Evolutionary conservation across 257 asterid genomes (phyloP), one percentile per base, ranked within the genome.

Genomic region (Osmanthus fragrans): DNA sequence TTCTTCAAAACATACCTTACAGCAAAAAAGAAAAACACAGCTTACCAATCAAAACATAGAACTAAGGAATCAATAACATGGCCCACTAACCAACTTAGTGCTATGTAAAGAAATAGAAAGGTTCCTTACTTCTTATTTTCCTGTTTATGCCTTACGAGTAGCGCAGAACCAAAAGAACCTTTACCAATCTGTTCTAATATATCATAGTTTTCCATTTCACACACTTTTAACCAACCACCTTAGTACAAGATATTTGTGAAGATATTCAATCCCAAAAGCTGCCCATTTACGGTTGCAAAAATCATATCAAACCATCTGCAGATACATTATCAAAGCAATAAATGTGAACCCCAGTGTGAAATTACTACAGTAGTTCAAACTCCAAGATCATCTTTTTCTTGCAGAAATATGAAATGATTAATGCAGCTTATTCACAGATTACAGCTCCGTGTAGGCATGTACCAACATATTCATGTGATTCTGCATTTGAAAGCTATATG

Each of bases 101-200:
- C 23, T 40, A 16, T 3, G 29, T n/a, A 39, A 65, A 80, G 58
- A 58, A 73, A 13, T 25, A 65, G 3, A 73, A 80, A 51, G 63
- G 68, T 79, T 79, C 42, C 94, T 87, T 87, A 95, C 99, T 88
- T 95, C 88, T 93, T 91, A 85, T 89, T 89, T 89, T 95, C 99
- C 72, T 87, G 96, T 85, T 80, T 95, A 84, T 95, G 99, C 91
- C 92, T 87, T 73, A 95, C 99, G 54, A 95, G 99, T 65, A 95
- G 79, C 4, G 99, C 99, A 16, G 99, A 95, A 80, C 99, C 99
- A 32, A 95, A 95, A 16, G 98, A 92, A 49, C 99, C 99, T 90
- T 87, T 93, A 66, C 99, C 99, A 72, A 95, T 92, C 89, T 93
- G 99, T 93, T 90, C 99, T 82, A 95, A 71, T 73, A 93, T 67